These are phyloP conservation scores for Coemansia sp. DNA, from an alignment of 192 early-diverging fungal genomes.

Conservation along the genomic window DNA sequence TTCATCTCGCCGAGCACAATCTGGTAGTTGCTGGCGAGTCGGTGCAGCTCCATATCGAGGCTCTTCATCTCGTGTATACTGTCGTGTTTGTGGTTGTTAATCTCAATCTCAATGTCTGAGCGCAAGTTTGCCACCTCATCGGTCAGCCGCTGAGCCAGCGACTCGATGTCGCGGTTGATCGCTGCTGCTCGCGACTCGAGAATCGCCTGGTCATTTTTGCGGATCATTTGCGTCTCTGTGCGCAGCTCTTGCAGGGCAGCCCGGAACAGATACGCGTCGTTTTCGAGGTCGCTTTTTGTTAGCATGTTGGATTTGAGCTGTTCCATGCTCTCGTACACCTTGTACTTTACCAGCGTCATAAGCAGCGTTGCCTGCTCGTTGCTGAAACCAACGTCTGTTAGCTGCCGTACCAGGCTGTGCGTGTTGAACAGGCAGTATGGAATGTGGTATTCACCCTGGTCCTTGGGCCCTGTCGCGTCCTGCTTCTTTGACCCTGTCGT, in stretches of 20 bases:
- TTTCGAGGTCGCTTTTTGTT: conserved; percentile 77
- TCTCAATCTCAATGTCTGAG: conserved; percentile 83
- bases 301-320: conserved; percentile 57
- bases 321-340: conserved; percentile 46
- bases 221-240: conserved; percentile 71
- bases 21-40: conserved; percentile 82
- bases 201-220: conserved; percentile 71
- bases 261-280: conserved; percentile 81
- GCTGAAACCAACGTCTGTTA: conserved; percentile 67
- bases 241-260: conserved; percentile 79
- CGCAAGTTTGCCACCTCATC: conserved; percentile 78
- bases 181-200: conserved; percentile 71
- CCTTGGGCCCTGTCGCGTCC: not conserved
- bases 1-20: conserved; percentile 78
- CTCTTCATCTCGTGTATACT: conserved; percentile 73
- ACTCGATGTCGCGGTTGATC: conserved; percentile 78
- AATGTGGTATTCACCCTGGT: conserved; percentile 1
- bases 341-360: conserved; percentile 72
- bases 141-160: conserved; percentile 67
- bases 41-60: conserved; percentile 76
- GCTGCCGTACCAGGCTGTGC: conserved; percentile 64
- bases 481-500: not conserved
- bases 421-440: conserved; percentile 74
- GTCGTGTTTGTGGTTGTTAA: conserved; percentile 88
- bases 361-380: conserved; percentile 70